Conservation (phyloP, 1,139 yeast species). For the Candida sanyaensis region DNA sequence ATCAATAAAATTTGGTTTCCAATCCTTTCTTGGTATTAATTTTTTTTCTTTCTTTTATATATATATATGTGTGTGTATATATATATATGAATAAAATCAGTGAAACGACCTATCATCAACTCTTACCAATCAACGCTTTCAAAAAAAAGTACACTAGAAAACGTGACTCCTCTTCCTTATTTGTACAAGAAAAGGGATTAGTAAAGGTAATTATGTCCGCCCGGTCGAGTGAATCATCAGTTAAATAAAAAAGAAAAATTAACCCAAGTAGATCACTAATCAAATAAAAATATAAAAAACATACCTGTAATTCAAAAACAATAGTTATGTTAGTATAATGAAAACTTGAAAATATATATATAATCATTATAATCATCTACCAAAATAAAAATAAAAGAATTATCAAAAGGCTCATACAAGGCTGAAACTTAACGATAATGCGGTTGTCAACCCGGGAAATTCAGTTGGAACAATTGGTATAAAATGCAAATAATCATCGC, state of each 20-base stretch:
- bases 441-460: slow-evolving; percentile 70
- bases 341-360: too few relatives aligned
- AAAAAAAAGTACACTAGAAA: slow-evolving; percentile 64
- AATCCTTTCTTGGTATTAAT: neutral
- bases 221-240: slow-evolving; percentile 75
- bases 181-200: slow-evolving; percentile 52
- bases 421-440: slow-evolving; percentile 84
- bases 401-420: slow-evolving; percentile 65
- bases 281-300: slow-evolving; percentile 3
- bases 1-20: neutral
- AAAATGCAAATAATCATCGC: slow-evolving; percentile 71
- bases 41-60: too few relatives aligned
- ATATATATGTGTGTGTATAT: too few relatives aligned
- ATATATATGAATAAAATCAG: slow-evolving; percentile 31
- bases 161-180: slow-evolving; percentile 55
- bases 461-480: slow-evolving; percentile 84
- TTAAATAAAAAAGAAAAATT: slow-evolving; percentile 17
- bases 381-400: neutral
- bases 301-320: neutral
- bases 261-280: too few relatives aligned
- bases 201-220: slow-evolving; percentile 65
- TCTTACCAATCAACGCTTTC: slow-evolving; percentile 52
- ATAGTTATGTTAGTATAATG: slow-evolving; percentile 4
- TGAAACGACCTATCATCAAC: slow-evolving; percentile 68
- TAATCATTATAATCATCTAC: neutral